phyloP scores from a whole-genome alignment of 352 stramenopile species.

The Phytophthora pini region DNA sequence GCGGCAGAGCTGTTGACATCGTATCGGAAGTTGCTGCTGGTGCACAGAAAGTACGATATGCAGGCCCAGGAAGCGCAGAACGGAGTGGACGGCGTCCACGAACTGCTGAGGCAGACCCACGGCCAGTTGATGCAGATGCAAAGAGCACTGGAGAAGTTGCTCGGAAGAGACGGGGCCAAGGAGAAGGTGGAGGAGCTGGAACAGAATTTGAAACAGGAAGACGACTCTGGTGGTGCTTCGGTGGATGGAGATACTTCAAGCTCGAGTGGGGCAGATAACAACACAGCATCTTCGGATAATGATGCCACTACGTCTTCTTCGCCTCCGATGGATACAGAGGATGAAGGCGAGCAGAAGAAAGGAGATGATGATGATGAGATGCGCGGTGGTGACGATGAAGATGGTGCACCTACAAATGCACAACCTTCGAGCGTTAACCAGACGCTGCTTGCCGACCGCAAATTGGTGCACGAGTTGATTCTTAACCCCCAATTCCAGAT shows the following conservation, averaged over 20 bases:
- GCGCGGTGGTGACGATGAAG: slow-evolving; percentile 11
- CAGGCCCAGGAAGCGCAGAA: slow-evolving; percentile 34
- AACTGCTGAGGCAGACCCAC: slow-evolving; percentile 65
- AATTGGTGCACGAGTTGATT: slow-evolving; percentile 77
- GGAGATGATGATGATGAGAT: slow-evolving; percentile 35
- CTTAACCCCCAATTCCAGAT: slow-evolving; percentile 72
- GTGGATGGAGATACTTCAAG: background rate
- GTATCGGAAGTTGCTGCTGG: slow-evolving; percentile 57
- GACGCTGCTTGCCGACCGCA: slow-evolving; percentile 60
- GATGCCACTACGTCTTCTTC: slow-evolving; percentile 10
- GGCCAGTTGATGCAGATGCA: slow-evolving; percentile 65
- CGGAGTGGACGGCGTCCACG: slow-evolving; percentile 56
- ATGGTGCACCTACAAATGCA: background rate
- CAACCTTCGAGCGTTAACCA: slow-evolving; percentile 40
- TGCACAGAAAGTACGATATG: slow-evolving; percentile 52
- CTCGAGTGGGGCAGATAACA: background rate
- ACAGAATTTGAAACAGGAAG: slow-evolving; percentile 31
- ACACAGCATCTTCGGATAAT: slow-evolving; percentile 12
- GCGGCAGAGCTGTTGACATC: slow-evolving; percentile 57
- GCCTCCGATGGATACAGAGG: slow-evolving; percentile 13
- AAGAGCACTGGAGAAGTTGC: slow-evolving; percentile 57
- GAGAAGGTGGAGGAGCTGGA: slow-evolving; percentile 45
- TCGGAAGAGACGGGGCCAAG: slow-evolving; percentile 51
- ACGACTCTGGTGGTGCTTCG: background rate
- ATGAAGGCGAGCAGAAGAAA: slow-evolving; percentile 29